A percentile compares a stretch with the other conserved stretches of the same genome.
Evolutionary conservation across 2,329 filamentous ascomycete species (phyloP).

Genomic region (Colletotrichum eleusines): DNA sequence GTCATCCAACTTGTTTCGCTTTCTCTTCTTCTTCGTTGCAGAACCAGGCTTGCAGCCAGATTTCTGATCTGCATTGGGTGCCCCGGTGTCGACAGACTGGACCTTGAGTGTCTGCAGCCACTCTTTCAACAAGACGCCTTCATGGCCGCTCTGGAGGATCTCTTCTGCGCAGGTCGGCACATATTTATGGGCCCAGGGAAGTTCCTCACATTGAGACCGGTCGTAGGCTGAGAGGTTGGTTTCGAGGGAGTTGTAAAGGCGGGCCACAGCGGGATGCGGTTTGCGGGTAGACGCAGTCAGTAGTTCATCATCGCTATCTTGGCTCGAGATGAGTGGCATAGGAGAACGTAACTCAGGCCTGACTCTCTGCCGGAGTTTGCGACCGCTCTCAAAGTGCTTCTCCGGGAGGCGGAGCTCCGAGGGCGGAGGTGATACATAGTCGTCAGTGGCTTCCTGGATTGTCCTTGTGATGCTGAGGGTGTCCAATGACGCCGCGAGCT

Average conservation of each 20-base stretch:
- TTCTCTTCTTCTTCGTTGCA: slow-evolving; percentile 70
- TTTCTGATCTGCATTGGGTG: slow-evolving; percentile 52
- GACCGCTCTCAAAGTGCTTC: slow-evolving; percentile 70
- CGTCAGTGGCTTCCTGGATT: slow-evolving; percentile 53
- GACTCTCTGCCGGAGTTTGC: slow-evolving; percentile 64
- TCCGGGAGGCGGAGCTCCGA: slow-evolving; percentile 65
- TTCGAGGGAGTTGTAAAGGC: slow-evolving; percentile 71
- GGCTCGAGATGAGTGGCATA: slow-evolving; percentile 31
- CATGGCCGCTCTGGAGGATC: slow-evolving; percentile 80
- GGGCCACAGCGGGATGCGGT: slow-evolving; percentile 69
- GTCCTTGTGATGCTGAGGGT: slow-evolving; percentile 51
- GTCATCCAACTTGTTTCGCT: slow-evolving; percentile 80
- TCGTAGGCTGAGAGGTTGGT: slow-evolving; percentile 83
- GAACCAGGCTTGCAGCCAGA: slow-evolving; percentile 46
- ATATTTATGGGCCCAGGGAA: slow-evolving; percentile 88
- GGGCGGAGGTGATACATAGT: slow-evolving; percentile 58
- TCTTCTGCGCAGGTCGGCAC: slow-evolving; percentile 76
- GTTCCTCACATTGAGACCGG: slow-evolving; percentile 77
- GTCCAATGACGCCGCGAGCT: slow-evolving; percentile 54
- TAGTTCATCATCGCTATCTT: slow-evolving; percentile 54
- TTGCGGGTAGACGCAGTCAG: slow-evolving; percentile 41
- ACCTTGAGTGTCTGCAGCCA: slow-evolving; percentile 86
- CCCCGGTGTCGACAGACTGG: slow-evolving; percentile 77
- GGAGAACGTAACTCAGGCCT: slow-evolving; percentile 57
- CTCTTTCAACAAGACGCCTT: slow-evolving; percentile 78